Evolutionary conservation across 352 stramenopile genomes (phyloP), one percentile per base, ranked within the genome.

Genomic region (Phytophthora citricola): DNA sequence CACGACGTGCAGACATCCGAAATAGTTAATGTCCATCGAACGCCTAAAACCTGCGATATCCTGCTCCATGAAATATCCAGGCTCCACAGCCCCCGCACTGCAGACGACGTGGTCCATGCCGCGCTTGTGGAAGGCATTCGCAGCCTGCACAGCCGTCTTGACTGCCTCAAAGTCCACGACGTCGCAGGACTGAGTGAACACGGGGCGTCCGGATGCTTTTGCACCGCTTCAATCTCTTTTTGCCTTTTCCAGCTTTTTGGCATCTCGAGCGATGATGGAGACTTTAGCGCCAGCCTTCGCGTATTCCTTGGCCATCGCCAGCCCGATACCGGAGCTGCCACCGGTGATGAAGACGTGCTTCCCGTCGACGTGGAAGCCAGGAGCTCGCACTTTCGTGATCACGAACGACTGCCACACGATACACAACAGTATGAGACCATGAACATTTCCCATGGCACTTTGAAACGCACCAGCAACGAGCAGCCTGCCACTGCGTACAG

Each of bases 1-100:
- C 31, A 85, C 56, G 2, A 72, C 68, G 47, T 88, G 68, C 3
- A 91, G 54, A 11, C 67, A 66, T 3, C 79, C 82, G 24, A 91
- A 83, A 69, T 83, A 89, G 67, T 89, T 89, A 60, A 88, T 58
- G 39, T 89, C 78, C 73, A 91, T 85, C 31, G 73, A 63, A 8
- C 65, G 67, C n/a, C 31, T 59, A 54, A 82, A 81, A 0, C 71
- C 54, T 15, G 45, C 32, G 7, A 87, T 65, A 31, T 77, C 58
- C 31, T 88, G 78, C 1, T 87, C 73, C n/a, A 87, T 56, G 48
- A 92, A 88, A 47, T 87, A 89, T 0, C 76, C 76, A 1, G 80
- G 73, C 9, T 76, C 48, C 15, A 73, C 59, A 22, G 43, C 70
- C 11, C 79, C 82, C 20, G 82, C 82, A 56, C 66, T 78, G 58